A percentile compares a stretch with the other conserved stretches of the same genome.
These are phyloP conservation scores for Pseudotulostoma volvatum DNA, from an alignment of 495 filamentous ascomycete species.

Conservation along the genomic window DNA sequence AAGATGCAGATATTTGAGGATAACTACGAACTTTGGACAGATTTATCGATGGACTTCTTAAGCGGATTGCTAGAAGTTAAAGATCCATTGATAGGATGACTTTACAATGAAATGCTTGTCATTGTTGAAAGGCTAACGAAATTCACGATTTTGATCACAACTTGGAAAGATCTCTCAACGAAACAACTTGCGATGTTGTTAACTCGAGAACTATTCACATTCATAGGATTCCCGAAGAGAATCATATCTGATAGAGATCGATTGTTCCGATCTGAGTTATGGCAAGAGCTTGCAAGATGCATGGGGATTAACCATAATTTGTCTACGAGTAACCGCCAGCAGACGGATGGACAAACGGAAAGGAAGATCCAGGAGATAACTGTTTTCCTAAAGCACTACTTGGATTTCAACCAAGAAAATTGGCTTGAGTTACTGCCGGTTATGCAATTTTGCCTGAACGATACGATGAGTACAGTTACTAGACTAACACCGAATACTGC, in stretches of 20 bases:
- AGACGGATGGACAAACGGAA: slow-evolving; percentile 7
- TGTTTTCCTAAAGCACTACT: neutral
- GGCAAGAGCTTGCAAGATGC: neutral
- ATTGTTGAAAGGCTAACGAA: slow-evolving; percentile 4
- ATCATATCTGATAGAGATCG: slow-evolving; percentile 5
- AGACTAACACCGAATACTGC: neutral
- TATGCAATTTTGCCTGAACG: neutral
- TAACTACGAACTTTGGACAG: slow-evolving; percentile 2
- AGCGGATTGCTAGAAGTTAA: neutral
- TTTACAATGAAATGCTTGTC: slow-evolving; percentile 2
- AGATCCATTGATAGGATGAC: neutral
- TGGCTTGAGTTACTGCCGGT: neutral
- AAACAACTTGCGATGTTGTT: slow-evolving; percentile 1
- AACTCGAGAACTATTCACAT: slow-evolving; percentile 2
- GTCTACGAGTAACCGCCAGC: slow-evolving; percentile 5
- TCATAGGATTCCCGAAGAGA: slow-evolving; percentile 1
- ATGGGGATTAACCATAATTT: neutral
- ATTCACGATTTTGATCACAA: slow-evolving; percentile 4
- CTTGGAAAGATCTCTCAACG: slow-evolving; percentile 1
- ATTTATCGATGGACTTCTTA: slow-evolving; percentile 11
- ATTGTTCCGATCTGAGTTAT: slow-evolving; percentile 6
- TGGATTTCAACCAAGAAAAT: neutral
- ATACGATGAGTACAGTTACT: neutral
- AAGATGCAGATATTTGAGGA: slow-evolving; percentile 7
- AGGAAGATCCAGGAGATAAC: slow-evolving; percentile 4